Base-by-base conservation (phyloP, 2,329 filamentous ascomycete genomes). In the Aspergillus uvarum region DNA sequence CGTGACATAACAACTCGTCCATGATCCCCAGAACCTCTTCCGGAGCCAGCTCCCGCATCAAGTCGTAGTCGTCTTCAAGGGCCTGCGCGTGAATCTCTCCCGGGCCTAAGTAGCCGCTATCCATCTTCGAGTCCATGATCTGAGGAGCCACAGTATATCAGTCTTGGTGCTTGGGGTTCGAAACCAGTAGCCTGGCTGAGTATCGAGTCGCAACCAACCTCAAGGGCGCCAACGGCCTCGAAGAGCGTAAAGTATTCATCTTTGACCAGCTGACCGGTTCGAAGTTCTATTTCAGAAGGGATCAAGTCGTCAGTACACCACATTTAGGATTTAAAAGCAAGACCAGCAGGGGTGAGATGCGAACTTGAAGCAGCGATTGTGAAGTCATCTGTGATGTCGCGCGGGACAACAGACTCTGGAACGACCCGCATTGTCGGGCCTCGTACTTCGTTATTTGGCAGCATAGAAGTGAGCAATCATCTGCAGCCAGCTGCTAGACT, bases 81-180 rank as follows among this genome's bases (percentile, higher is more conserved):
- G 87, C 87, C 59, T 75, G 64, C 59, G 68, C 70, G 44, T 72
- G 65, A 50, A 69, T 75, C 70, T 96, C 91, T 31, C 88, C 90
- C 7, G 89, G 86, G 21, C 86, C 83, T 6, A 96, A 81, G 65
- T 89, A 92, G 29, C 95, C 95, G 72, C 92, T 97, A 76, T 99
- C 95, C 95, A 99, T 99, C 78, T 98, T 99, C 1, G 91, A 88
- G 72, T 99, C 95, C 91, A 97, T 97, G 68, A 99, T 96, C 95
- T 99, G 70, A 55, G 26, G 48, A 5, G 44, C 35, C 22, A 44
- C 14, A 38, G 14, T 49, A 55, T 22, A 56, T 72, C 58, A 71
- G 69, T 53, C 38, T 53, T 31, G 26, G 16, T 6, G 21, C 24
- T 14, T 16, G 10, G 8, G 24, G 26, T 29, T 47, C 16, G 42